A percentile compares a stretch with the other conserved stretches of the same genome.
phyloP scores from a whole-genome alignment of 2,329 filamentous ascomycete species.

The Neopestalotiopsis clavispora region DNA sequence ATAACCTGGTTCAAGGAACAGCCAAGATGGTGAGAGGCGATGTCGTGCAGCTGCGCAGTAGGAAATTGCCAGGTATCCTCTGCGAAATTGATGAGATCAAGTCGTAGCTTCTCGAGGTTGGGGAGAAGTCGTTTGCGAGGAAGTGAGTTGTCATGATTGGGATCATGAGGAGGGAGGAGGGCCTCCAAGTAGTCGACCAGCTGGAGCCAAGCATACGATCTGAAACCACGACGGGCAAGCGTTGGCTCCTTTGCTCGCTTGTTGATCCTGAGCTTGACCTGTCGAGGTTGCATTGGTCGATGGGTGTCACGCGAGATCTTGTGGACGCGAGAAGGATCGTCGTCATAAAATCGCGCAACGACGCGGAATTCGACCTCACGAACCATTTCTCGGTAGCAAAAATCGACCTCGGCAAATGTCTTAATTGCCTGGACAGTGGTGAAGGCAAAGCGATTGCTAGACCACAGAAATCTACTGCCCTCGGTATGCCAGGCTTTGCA shows the following conservation, averaged over 20 bases:
- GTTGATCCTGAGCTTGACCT: slow-evolving; percentile 46
- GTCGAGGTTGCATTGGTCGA: slow-evolving; percentile 40
- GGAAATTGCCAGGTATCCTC: slow-evolving; percentile 50
- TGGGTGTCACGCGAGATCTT: slow-evolving; percentile 49
- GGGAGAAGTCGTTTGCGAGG: slow-evolving; percentile 49
- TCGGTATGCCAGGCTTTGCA: slow-evolving; percentile 55
- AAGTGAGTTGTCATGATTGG: slow-evolving; percentile 34
- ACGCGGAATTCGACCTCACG: slow-evolving; percentile 55
- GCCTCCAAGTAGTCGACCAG: slow-evolving; percentile 57
- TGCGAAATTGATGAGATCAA: slow-evolving; percentile 61
- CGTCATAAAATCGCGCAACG: slow-evolving; percentile 61
- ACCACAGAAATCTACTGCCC: slow-evolving; percentile 55
- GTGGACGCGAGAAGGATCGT: slow-evolving; percentile 45
- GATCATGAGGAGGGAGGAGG: slow-evolving; percentile 55
- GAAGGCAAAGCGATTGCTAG: slow-evolving; percentile 58
- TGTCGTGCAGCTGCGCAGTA: slow-evolving; percentile 53
- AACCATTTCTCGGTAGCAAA: slow-evolving; percentile 48
- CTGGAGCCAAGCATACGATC: slow-evolving; percentile 60
- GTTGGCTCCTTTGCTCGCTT: slow-evolving; percentile 49
- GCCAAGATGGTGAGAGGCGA: slow-evolving; percentile 58
- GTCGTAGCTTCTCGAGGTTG: slow-evolving; percentile 49
- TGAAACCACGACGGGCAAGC: slow-evolving; percentile 55
- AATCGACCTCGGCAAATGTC: slow-evolving; percentile 52
- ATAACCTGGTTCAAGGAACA: slow-evolving; percentile 58
- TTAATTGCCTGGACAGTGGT: slow-evolving; percentile 55